Conservation (phyloP, 345 rosid genomes). For the Populus simonii region DNA sequence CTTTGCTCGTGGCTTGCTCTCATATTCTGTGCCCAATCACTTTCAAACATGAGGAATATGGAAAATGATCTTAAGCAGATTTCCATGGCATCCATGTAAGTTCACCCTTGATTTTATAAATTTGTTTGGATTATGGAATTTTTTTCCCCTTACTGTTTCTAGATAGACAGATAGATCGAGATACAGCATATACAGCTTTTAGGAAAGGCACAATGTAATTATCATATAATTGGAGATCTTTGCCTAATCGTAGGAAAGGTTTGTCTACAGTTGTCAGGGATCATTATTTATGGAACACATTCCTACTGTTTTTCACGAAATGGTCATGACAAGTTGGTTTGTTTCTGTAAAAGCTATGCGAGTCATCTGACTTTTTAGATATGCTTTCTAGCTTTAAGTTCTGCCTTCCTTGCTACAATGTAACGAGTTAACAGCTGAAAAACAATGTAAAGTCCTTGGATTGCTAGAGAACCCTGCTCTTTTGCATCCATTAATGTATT, state of each 20-base stretch:
- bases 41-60: constrained; percentile 77
- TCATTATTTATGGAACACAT: background rate
- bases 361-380: background rate
- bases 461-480: background rate
- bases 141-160: background rate
- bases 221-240: background rate
- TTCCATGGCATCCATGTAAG: constrained; percentile 98
- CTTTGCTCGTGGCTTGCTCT: constrained; percentile 95
- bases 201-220: background rate
- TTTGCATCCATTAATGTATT: background rate
- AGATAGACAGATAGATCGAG: background rate
- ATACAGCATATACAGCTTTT: background rate
- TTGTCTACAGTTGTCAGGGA: background rate
- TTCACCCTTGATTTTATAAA: background rate
- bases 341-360: background rate
- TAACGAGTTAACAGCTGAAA: background rate
- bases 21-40: constrained; percentile 90
- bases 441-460: background rate
- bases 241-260: background rate
- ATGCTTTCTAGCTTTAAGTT: background rate
- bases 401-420: background rate
- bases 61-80: constrained; percentile 94
- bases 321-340: background rate
- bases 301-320: background rate
- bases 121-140: background rate